Conservation (phyloP, 495 filamentous ascomycete genomes). For the Aspergillus egyptiacus region DNA sequence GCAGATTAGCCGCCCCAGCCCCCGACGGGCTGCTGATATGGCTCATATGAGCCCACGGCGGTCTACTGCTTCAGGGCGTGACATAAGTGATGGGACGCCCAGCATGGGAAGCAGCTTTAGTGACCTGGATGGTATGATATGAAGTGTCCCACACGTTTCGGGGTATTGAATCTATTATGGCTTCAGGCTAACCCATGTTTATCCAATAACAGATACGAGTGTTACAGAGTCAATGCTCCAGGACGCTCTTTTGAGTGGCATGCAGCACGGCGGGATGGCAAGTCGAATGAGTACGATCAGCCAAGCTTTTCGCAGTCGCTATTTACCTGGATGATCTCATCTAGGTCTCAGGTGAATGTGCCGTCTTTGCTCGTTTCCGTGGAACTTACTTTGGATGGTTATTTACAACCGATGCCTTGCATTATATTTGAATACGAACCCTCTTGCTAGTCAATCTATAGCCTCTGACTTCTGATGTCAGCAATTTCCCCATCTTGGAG, state of each 20-base stretch:
- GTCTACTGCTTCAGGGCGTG: slow-evolving; percentile 48
- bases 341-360: not conserved
- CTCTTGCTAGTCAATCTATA: not conserved
- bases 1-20: slow-evolving; percentile 33
- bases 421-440: not conserved
- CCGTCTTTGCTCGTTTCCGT: no score
- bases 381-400: not conserved
- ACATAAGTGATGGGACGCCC: slow-evolving; percentile 78
- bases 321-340: slow-evolving; percentile 24
- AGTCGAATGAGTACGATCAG: slow-evolving; percentile 85
- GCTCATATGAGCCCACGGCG: slow-evolving; percentile 51
- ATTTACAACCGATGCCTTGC: not conserved
- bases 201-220: slow-evolving; percentile 61
- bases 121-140: slow-evolving; percentile 79
- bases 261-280: slow-evolving; percentile 77
- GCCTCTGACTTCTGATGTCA: not conserved
- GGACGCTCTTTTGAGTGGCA: slow-evolving; percentile 86
- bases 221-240: slow-evolving; percentile 92
- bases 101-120: slow-evolving; percentile 99
- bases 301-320: slow-evolving; percentile 53
- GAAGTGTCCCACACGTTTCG: no score
- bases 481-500: not conserved
- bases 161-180: no score
- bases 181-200: slow-evolving; percentile 8
- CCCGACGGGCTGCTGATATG: slow-evolving; percentile 52